Percentiles rank a stretch among this genome's conserved stretches.
Evolutionary conservation across 2,329 filamentous ascomycete species (phyloP).

Genomic region (Torrubiellomyces zombiae): DNA sequence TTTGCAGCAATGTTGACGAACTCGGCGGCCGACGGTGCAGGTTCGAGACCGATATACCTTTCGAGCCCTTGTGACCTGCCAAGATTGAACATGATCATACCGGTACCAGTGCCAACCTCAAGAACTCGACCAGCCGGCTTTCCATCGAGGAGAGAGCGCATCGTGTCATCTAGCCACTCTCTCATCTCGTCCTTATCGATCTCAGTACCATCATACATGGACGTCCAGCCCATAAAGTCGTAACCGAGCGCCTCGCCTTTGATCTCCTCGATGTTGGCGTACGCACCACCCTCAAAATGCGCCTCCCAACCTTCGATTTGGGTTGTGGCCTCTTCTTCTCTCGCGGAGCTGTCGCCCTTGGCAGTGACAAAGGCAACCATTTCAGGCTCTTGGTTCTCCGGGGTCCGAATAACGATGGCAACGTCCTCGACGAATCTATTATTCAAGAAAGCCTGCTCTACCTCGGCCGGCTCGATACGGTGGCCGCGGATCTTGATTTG

Average conservation of each 20-base stretch:
- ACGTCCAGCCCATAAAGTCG: slow-evolving; percentile 1
- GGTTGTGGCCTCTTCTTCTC: no score
- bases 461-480: no score
- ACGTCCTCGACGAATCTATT: no score
- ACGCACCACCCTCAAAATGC: neutral
- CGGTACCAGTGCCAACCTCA: slow-evolving; percentile 14
- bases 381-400: no score
- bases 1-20: slow-evolving; percentile 8
- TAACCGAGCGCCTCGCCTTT: no score
- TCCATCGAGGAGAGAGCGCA: no score
- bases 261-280: slow-evolving; percentile 4
- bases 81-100: slow-evolving; percentile 17
- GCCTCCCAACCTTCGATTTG: neutral
- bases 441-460: no score
- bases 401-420: no score
- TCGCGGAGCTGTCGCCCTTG: no score
- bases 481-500: slow-evolving; percentile 13
- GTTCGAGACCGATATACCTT: slow-evolving; percentile 13
- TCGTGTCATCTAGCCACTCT: slow-evolving; percentile 3
- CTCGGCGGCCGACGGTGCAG: slow-evolving; percentile 6
- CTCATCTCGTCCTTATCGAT: slow-evolving; percentile 1
- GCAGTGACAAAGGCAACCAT: no score
- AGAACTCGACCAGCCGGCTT: slow-evolving; percentile 7
- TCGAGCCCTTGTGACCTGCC: slow-evolving; percentile 3
- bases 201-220: slow-evolving; percentile 1